Percentiles rank a stretch among this genome's conserved stretches.
Evolutionary conservation across 805 yeast genomes (phyloP).

Genomic region (Lipomyces lipofer): DNA sequence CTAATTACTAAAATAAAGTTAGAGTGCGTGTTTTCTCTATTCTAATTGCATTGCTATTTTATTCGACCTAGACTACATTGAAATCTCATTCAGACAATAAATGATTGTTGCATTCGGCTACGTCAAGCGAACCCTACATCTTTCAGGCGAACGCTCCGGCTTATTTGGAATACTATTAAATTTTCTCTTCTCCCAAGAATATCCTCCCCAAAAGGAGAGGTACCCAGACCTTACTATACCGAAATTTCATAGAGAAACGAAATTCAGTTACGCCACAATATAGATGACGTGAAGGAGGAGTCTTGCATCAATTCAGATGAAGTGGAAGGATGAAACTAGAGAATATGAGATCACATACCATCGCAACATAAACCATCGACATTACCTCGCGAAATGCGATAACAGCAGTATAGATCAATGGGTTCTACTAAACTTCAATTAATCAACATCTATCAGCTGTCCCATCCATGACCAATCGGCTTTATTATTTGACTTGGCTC

Average conservation of each 20-base stretch:
- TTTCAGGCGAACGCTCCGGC: slow-evolving; percentile 36
- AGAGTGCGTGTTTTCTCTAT: no score
- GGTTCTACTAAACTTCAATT: no score
- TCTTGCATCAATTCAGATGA: no score
- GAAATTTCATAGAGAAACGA: slow-evolving; percentile 20
- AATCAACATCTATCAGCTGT: slow-evolving; percentile 4
- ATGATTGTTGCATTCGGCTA: slow-evolving; percentile 34
- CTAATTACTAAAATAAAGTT: background rate
- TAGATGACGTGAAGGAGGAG: slow-evolving; percentile 29
- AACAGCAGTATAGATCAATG: background rate
- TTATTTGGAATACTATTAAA: slow-evolving; percentile 35
- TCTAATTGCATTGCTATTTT: background rate
- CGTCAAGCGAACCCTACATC: slow-evolving; percentile 34
- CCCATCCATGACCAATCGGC: slow-evolving; percentile 20
- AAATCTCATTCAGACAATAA: background rate
- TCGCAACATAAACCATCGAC: no score
- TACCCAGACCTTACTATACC: slow-evolving; percentile 25
- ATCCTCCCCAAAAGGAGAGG: background rate
- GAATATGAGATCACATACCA: no score
- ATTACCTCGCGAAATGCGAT: no score
- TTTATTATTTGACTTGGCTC: background rate
- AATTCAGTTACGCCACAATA: slow-evolving; percentile 27
- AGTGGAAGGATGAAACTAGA: no score
- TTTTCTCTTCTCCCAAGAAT: slow-evolving; percentile 24
- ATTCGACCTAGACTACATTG: background rate